These are phyloP conservation scores for Fusarium sp. DNA, from an alignment of 2,329 filamentous ascomycete genomes.

Conservation along the genomic window DNA sequence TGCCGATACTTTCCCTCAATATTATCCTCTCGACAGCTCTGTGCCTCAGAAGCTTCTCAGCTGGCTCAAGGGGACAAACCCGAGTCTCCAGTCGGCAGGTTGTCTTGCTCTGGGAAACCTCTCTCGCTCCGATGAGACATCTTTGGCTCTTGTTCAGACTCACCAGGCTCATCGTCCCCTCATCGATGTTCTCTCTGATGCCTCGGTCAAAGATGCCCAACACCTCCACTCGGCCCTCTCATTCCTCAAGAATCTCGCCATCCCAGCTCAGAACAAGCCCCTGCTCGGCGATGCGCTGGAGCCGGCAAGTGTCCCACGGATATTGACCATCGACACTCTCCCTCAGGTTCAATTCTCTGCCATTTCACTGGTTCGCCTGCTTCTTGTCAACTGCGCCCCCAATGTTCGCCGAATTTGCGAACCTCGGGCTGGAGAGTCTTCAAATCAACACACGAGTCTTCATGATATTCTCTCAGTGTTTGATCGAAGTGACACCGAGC, in stretches of 20 bases:
- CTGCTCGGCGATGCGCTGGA: constrained; percentile 62
- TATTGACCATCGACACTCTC: constrained; percentile 64
- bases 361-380: constrained; percentile 67
- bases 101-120: constrained; percentile 73
- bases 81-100: constrained; percentile 65
- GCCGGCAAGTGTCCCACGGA: constrained; percentile 59
- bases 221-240: constrained; percentile 68
- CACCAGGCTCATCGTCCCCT: constrained; percentile 58
- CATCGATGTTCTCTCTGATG: constrained; percentile 56
- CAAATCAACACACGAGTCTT: constrained; percentile 48
- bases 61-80: constrained; percentile 59
- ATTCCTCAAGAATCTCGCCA: constrained; percentile 74
- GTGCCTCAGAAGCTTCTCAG: constrained; percentile 56
- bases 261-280: constrained; percentile 66
- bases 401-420: constrained; percentile 65
- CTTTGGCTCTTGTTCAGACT: constrained; percentile 60
- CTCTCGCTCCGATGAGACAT: constrained; percentile 67
- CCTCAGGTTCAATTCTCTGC: constrained; percentile 71
- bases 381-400: constrained; percentile 63
- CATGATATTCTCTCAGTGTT: constrained; percentile 54
- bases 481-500: constrained; percentile 55
- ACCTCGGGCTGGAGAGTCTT: constrained; percentile 45
- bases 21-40: constrained; percentile 56
- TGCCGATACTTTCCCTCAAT: constrained; percentile 57
- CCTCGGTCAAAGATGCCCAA: constrained; percentile 57